Evolutionary conservation across 768 basidiomycete genomes (phyloP).

Genomic region (Lactarius deliciosus): DNA sequence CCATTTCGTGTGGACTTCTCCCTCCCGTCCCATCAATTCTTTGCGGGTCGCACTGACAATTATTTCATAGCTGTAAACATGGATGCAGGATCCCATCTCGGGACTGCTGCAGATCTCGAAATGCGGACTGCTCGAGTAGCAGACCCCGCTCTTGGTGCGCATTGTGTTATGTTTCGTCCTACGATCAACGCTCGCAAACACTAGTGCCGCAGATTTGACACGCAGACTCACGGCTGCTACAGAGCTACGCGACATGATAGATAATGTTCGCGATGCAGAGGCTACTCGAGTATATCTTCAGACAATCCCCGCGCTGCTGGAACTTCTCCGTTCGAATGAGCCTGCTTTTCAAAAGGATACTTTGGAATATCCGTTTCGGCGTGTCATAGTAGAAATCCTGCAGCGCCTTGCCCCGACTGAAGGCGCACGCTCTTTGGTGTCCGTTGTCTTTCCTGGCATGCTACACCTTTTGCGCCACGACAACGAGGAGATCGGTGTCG

Average conservation of each 20-base stretch:
- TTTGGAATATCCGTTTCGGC: slow-evolving; percentile 78
- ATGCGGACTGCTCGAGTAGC: slow-evolving; percentile 69
- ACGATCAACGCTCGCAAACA: not conserved
- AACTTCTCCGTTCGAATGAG: slow-evolving; percentile 68
- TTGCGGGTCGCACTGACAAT: not conserved
- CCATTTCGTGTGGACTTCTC: slow-evolving; percentile 12
- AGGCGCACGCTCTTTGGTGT: slow-evolving; percentile 64
- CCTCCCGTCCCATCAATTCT: slow-evolving; percentile 3
- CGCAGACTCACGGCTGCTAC: slow-evolving; percentile 68
- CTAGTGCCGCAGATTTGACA: slow-evolving; percentile 54
- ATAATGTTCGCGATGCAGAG: slow-evolving; percentile 74
- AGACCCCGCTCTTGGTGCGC: slow-evolving; percentile 69
- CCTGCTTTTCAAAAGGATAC: slow-evolving; percentile 65
- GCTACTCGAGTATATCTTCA: slow-evolving; percentile 65
- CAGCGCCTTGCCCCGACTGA: slow-evolving; percentile 86
- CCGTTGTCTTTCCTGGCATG: slow-evolving; percentile 74
- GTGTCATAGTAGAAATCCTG: slow-evolving; percentile 83
- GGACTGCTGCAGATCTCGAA: slow-evolving; percentile 61
- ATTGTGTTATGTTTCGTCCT: slow-evolving; percentile 9
- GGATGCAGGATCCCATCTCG: slow-evolving; percentile 46
- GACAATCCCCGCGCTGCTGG: slow-evolving; percentile 71
- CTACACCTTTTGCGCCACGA: slow-evolving; percentile 81
- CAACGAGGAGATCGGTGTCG: slow-evolving; percentile 93
- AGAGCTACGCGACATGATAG: slow-evolving; percentile 80
- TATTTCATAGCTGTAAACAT: slow-evolving; percentile 32